phyloP scores from a whole-genome alignment of 768 basidiomycete species.

The Collybia mongolica region DNA sequence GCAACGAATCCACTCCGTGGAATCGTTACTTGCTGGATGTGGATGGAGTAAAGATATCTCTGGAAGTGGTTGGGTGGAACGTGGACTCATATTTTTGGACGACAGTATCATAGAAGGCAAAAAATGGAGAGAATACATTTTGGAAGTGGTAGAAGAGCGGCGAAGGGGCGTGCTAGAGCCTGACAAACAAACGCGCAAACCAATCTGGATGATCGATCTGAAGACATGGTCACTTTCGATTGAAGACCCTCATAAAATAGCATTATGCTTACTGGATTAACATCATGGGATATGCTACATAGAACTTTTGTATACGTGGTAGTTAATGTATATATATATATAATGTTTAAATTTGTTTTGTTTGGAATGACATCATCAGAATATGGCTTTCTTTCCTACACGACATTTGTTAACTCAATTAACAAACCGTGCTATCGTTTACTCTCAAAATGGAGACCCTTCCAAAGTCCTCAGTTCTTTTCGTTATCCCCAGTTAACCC shows the following conservation, averaged over 20 bases:
- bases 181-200: slow-evolving; percentile 5
- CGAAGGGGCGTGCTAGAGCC: neutral
- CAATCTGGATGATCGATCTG: slow-evolving; percentile 16
- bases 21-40: slow-evolving; percentile 47
- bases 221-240: slow-evolving; percentile 3
- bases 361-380: neutral
- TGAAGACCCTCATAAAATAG: slow-evolving; percentile 1
- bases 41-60: slow-evolving; percentile 29
- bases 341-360: neutral
- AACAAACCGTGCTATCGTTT: slow-evolving; percentile 65
- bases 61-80: slow-evolving; percentile 13
- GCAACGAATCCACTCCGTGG: slow-evolving; percentile 38
- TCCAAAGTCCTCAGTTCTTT: slow-evolving; percentile 53
- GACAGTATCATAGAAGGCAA: slow-evolving; percentile 17
- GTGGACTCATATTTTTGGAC: slow-evolving; percentile 39
- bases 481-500: slow-evolving; percentile 49
- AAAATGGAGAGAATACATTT: slow-evolving; percentile 6
- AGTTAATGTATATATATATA: no score
- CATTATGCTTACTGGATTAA: neutral
- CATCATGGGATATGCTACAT: no score
- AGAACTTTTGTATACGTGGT: no score
- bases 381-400: slow-evolving; percentile 17
- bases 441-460: slow-evolving; percentile 60
- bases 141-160: slow-evolving; percentile 11
- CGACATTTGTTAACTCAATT: slow-evolving; percentile 10